Base-by-base conservation (phyloP, 1,139 yeast species). In the Protomyces arabidopsidicola region DNA sequence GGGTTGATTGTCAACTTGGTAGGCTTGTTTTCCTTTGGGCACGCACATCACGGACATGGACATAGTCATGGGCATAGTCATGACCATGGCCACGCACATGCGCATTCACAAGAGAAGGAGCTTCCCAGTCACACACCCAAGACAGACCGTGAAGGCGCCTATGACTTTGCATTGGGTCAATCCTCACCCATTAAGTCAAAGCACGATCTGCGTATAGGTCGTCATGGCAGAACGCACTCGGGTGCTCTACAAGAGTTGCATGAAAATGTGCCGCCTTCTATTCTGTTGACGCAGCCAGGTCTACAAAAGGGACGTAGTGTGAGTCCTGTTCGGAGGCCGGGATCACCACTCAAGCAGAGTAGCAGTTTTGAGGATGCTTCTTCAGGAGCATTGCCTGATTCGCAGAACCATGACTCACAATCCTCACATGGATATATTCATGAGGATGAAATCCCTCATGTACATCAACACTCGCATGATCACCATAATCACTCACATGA, bases 11-110 rank as follows among this genome's bases (percentile, higher is more conserved):
- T 95, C 24, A 95, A 95, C 72, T 73, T 93, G 63, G 90, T 93
- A 35, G 98, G 98, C 1, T 86, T 95, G 2, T 87, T 90, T 76
- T 97, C 97, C 0, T 93, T 95, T 71, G 90, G 89, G 71, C 98
- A 91, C 73, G 91, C 89, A 1, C 85, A 83, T 69, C 48, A 42
- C 18, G 57, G 56, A 20, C 36, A 31, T 20, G 24, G 36, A 3
- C 53, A 50, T 16, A 12, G 36, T n/a, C 83, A 79, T 65, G 78
- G 79, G 3, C 74, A 75, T 45, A 12, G 16, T 39, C 56, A 52
- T 45, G 45, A 42, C 10, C 74, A 76, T 65, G 72, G 73, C 3
- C 78, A 75, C 64, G 69, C 68, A 3, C 78, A 74, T 65, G 68
- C 58, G 62, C 52, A 48, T 3, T 14, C n/a, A 20, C 24, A 42